Conservation (phyloP, 2,329 filamentous ascomycete species). For the Kalaharituber pfeilii region DNA sequence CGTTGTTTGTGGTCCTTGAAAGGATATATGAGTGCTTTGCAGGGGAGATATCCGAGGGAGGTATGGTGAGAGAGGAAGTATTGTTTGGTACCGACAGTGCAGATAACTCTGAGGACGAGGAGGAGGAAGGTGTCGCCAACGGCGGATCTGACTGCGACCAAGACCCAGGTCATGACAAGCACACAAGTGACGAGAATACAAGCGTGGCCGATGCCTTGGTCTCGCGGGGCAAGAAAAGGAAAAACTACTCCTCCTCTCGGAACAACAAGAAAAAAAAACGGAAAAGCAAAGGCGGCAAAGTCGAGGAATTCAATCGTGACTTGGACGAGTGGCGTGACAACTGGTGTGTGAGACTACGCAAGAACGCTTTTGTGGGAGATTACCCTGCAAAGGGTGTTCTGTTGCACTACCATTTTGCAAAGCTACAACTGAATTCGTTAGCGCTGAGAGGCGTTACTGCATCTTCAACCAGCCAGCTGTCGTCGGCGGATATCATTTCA, state of each 20-base stretch:
- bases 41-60: constrained; percentile 28
- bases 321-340: constrained; percentile 27
- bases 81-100: neutral
- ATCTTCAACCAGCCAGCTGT: neutral
- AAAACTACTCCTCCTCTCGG: neutral
- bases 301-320: constrained; percentile 27
- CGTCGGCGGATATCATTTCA: neutral
- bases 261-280: neutral
- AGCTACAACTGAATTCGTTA: constrained; percentile 31
- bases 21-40: constrained; percentile 42
- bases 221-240: neutral
- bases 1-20: constrained; percentile 43
- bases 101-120: neutral
- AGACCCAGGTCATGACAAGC: neutral
- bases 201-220: neutral
- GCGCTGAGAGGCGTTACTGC: constrained; percentile 27
- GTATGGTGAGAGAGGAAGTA: neutral
- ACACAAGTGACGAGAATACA: neutral
- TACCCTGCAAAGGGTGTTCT: constrained; percentile 30
- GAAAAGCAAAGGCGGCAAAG: neutral
- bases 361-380: constrained; percentile 27
- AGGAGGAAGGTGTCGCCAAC: neutral
- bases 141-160: neutral
- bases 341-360: constrained; percentile 27
- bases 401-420: constrained; percentile 31